phyloP scores from a whole-genome alignment of 202 grass and related monocot genomes.

The Bolboschoenoplectus hybrid region DNA sequence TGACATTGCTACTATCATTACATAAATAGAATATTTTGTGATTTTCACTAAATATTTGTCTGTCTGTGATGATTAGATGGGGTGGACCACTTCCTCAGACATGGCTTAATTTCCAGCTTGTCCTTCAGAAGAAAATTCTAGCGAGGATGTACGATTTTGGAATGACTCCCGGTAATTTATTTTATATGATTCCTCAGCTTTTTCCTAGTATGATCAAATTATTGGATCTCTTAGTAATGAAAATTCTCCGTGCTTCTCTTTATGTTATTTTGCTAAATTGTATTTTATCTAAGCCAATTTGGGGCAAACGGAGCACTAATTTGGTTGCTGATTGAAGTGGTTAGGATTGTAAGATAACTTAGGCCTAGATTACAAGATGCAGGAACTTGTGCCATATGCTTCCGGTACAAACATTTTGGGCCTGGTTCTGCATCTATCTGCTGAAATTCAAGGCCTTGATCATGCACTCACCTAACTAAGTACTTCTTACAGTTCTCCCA shows the following conservation, averaged over 20 bases:
- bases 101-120: constrained; percentile 81
- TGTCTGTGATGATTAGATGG: constrained; percentile 59
- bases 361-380: neutral
- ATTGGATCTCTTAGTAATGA: too few relatives aligned
- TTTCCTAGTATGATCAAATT: constrained; percentile 3
- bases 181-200: constrained; percentile 21
- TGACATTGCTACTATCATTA: neutral
- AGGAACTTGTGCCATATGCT: neutral
- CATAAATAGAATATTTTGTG: neutral
- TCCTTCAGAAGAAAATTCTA: constrained; percentile 75
- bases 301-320: neutral
- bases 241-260: neutral
- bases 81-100: constrained; percentile 91
- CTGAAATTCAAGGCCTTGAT: neutral
- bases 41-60: constrained; percentile 27
- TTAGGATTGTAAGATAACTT: neutral
- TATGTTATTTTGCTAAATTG: neutral
- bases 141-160: constrained; percentile 82
- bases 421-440: neutral
- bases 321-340: neutral
- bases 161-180: constrained; percentile 81
- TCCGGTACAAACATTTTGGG: neutral
- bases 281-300: neutral
- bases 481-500: constrained; percentile 81
- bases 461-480: constrained; percentile 17